Percentiles rank a stretch among this genome's conserved stretches.
Evolutionary conservation across 1,139 yeast species (phyloP).

Genomic region (Petasospora rhodanensis): DNA sequence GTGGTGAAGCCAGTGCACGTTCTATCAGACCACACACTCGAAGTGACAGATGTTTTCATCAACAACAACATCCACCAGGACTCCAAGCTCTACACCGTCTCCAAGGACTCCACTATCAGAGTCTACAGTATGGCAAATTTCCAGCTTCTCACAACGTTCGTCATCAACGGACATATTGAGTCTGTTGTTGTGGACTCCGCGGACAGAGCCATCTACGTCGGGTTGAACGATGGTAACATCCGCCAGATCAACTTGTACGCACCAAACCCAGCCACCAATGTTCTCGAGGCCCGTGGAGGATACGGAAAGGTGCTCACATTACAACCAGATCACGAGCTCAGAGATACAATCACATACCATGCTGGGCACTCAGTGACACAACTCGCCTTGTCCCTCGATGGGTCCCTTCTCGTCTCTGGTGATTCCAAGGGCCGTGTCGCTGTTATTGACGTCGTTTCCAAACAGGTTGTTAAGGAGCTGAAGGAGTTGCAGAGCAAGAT

Average conservation of each 20-base stretch:
- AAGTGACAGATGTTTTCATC: conserved; percentile 59
- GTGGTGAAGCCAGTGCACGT: conserved; percentile 39
- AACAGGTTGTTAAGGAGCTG: conserved; percentile 67
- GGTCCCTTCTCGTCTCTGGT: conserved; percentile 69
- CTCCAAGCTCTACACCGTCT: conserved; percentile 62
- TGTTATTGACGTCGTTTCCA: conserved; percentile 69
- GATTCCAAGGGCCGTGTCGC: conserved; percentile 64
- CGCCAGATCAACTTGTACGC: conserved; percentile 54
- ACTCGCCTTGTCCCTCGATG: conserved; percentile 67
- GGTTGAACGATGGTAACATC: conserved; percentile 60
- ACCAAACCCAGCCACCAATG: conserved; percentile 37
- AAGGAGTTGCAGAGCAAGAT: conserved; percentile 43
- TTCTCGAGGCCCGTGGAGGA: conserved; percentile 55
- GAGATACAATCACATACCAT: conserved; percentile 57
- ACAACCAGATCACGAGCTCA: conserved; percentile 45
- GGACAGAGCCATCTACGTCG: conserved; percentile 69
- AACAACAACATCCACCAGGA: conserved; percentile 54
- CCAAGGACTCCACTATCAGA: conserved; percentile 73
- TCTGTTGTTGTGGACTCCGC: conserved; percentile 76
- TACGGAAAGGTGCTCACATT: conserved; percentile 49
- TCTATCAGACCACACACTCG: conserved; percentile 72
- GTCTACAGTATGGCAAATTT: conserved; percentile 44
- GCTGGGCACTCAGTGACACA: conserved; percentile 43
- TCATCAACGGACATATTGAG: conserved; percentile 54
- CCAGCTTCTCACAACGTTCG: conserved; percentile 62